phyloP scores from a whole-genome alignment of 179 eudicot species.

The Spergularia azorica region DNA sequence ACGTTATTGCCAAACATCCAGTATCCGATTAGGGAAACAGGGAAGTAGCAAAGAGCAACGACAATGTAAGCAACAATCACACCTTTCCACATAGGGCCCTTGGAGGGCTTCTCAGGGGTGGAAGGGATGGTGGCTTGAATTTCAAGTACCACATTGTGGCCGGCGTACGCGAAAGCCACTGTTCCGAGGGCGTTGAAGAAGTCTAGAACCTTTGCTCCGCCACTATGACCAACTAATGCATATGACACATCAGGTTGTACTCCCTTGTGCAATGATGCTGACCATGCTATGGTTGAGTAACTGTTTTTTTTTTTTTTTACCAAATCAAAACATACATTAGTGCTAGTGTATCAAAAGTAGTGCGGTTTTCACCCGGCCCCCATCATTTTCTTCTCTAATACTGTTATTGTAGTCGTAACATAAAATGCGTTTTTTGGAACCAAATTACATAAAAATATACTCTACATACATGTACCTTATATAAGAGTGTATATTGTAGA shows the following conservation, averaged over 20 bases:
- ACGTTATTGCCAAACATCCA: constrained; percentile 36
- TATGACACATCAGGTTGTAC: constrained; percentile 37
- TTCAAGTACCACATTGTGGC: constrained; percentile 46
- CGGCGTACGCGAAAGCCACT: constrained; percentile 49
- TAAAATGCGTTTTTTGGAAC: too few relatives aligned
- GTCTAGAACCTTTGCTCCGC: constrained; percentile 31
- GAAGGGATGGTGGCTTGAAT: constrained; percentile 53
- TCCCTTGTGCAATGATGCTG: constrained; percentile 36
- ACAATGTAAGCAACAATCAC: constrained; percentile 41
- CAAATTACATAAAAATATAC: too few relatives aligned
- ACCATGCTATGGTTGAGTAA: constrained; percentile 48
- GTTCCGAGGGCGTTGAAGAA: constrained; percentile 44
- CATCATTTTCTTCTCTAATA: too few relatives aligned
- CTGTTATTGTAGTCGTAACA: too few relatives aligned
- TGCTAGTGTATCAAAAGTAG: neutral
- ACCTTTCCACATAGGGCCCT: constrained; percentile 49
- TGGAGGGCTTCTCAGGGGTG: constrained; percentile 44
- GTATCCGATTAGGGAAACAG: constrained; percentile 42
- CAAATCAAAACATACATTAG: neutral
- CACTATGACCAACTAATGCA: neutral
- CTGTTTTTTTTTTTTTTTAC: constrained; percentile 13
- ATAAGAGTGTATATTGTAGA: too few relatives aligned
- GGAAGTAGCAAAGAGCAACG: constrained; percentile 44
- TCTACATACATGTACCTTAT: too few relatives aligned
- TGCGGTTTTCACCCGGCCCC: too few relatives aligned